phyloP scores from a whole-genome alignment of 139 green algal species.

The Axilococcus clingmanii region DNA sequence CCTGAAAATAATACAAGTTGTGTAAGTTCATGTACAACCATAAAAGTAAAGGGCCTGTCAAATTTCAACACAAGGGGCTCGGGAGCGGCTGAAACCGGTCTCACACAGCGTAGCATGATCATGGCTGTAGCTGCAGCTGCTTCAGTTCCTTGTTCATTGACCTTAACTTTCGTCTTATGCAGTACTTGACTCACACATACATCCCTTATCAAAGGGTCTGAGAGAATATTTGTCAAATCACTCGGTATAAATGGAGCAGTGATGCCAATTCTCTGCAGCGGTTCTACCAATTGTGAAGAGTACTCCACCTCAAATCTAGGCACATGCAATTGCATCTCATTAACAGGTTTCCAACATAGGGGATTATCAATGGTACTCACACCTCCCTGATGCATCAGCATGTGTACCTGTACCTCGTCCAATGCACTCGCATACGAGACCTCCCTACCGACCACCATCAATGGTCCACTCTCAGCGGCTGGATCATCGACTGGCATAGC shows the following conservation, averaged over 20 bases:
- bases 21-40: slow-evolving; percentile 11
- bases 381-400: not conserved
- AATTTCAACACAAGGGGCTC: slow-evolving; percentile 15
- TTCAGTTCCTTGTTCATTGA: slow-evolving; percentile 11
- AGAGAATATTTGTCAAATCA: slow-evolving; percentile 11
- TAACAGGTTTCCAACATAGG: no score
- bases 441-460: not conserved
- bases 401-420: not conserved
- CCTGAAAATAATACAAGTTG: slow-evolving; percentile 17
- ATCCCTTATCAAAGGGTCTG: not conserved
- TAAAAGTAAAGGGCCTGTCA: slow-evolving; percentile 27
- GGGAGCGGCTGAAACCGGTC: not conserved
- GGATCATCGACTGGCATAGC: slow-evolving; percentile 9
- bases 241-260: slow-evolving; percentile 6
- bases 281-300: not conserved
- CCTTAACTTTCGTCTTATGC: slow-evolving; percentile 27
- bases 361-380: slow-evolving; percentile 1
- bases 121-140: slow-evolving; percentile 20
- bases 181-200: slow-evolving; percentile 20
- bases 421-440: slow-evolving; percentile 3
- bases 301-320: slow-evolving; percentile 25
- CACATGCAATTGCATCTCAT: slow-evolving; percentile 15
- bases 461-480: not conserved
- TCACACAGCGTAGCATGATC: slow-evolving; percentile 12
- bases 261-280: slow-evolving; percentile 6